These are phyloP conservation scores for Cyathus pygmaeus DNA, from an alignment of 1,284 basidiomycete genomes.

Conservation along the genomic window DNA sequence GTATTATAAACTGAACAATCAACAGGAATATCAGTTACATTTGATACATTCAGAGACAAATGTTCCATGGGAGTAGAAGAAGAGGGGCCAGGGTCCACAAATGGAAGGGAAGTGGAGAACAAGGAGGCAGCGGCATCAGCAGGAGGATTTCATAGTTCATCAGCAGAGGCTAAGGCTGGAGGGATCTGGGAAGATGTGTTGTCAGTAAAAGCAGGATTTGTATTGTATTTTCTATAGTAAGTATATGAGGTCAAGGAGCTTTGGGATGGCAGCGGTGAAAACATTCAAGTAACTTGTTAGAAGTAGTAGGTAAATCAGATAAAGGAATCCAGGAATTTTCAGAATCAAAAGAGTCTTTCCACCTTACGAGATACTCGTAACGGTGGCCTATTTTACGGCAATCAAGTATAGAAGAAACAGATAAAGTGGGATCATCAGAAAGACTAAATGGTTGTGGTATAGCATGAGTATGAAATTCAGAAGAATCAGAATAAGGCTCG, in stretches of 20 bases:
- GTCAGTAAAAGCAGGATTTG: not conserved
- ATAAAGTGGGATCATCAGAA: constrained; percentile 16
- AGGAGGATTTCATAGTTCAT: too few relatives aligned
- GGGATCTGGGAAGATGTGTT: not conserved
- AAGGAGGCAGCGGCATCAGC: not conserved
- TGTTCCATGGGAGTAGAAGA: not conserved
- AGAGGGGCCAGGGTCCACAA: not conserved
- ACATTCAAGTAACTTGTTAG: constrained; percentile 38
- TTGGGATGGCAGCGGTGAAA: constrained; percentile 44
- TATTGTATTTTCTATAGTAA: not conserved
- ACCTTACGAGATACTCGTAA: constrained; percentile 39
- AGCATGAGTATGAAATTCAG: constrained; percentile 26
- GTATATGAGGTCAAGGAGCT: constrained; percentile 30
- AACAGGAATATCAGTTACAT: too few relatives aligned
- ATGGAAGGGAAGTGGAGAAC: not conserved
- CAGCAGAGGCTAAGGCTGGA: not conserved
- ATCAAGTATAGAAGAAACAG: constrained; percentile 33
- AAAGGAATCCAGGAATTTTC: constrained; percentile 40
- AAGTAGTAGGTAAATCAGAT: constrained; percentile 38
- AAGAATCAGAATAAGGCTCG: constrained; percentile 31
- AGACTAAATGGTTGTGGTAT: constrained; percentile 23
- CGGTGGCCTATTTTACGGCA: constrained; percentile 31
- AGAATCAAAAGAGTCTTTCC: constrained; percentile 17
- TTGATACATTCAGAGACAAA: not conserved
- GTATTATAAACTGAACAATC: not conserved